These are phyloP conservation scores for Canna indica DNA, from an alignment of 176 grass and related monocot species.

Conservation along the genomic window DNA sequence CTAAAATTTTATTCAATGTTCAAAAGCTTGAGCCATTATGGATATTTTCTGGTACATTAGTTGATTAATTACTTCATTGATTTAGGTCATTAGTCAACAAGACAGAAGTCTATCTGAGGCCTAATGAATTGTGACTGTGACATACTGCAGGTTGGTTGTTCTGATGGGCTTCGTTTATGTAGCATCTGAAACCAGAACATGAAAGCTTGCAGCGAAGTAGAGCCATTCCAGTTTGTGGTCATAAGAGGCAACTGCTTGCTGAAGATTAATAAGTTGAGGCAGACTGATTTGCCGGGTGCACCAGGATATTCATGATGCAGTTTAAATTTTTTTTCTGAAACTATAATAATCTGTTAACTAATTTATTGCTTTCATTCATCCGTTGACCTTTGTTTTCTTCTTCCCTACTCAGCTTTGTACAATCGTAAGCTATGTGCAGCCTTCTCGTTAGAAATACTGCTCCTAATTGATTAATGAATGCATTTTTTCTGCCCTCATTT, in stretches of 20 bases:
- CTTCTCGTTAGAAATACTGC: neutral
- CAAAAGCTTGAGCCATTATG: neutral
- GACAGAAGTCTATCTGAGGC: too few species aligned
- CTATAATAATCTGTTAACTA: neutral
- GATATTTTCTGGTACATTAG: neutral
- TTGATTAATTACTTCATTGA: neutral
- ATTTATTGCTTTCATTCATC: neutral
- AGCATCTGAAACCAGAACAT: neutral
- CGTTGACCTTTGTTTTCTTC: neutral
- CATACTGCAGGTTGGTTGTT: neutral
- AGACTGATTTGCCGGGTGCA: neutral
- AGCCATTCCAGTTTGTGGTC: neutral
- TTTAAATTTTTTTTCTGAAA: neutral
- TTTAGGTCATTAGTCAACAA: neutral
- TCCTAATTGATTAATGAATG: neutral
- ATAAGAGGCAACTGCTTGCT: neutral
- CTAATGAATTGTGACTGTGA: neutral
- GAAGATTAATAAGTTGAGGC: neutral
- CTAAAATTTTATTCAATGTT: too few species aligned
- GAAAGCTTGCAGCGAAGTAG: neutral
- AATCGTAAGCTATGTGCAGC: neutral
- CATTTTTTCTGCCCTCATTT: too few species aligned
- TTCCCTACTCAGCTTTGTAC: neutral
- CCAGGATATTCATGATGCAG: neutral
- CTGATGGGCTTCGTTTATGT: neutral